A percentile compares a stretch with the other conserved stretches of the same genome.
These are phyloP conservation scores for Rhododendron williamsianum DNA, from an alignment of 148 eudicot genomes.

Conservation along the genomic window DNA sequence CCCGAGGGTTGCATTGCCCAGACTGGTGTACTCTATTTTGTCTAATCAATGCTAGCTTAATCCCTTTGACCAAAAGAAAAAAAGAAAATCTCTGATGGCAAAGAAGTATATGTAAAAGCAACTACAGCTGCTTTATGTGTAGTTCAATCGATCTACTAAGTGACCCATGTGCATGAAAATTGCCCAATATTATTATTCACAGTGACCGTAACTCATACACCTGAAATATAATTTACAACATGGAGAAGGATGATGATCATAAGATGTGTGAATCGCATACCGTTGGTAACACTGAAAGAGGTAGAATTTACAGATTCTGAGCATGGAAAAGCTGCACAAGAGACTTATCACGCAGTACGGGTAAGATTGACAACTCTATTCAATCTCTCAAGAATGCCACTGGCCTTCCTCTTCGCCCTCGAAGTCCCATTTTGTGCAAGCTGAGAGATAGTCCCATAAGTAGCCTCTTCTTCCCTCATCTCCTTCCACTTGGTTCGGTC, in stretches of 20 bases:
- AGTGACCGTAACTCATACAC: conserved; percentile 10
- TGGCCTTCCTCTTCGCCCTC: conserved; percentile 93
- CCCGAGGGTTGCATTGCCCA: too few species aligned
- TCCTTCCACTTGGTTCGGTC: conserved; percentile 69
- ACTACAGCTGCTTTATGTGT: neutral
- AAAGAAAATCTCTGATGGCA: neutral
- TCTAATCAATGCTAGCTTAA: too few species aligned
- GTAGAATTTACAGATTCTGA: conserved; percentile 32
- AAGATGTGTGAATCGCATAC: neutral
- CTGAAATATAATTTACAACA: conserved; percentile 20
- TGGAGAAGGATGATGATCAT: neutral
- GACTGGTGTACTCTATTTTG: too few species aligned
- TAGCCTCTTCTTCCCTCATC: conserved; percentile 68
- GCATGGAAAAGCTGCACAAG: neutral
- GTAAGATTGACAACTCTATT: conserved; percentile 53
- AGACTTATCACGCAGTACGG: conserved; percentile 54
- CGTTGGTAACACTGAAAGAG: neutral
- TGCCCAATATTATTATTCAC: conserved; percentile 18
- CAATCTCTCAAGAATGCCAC: conserved; percentile 69
- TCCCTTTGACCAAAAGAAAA: too few species aligned
- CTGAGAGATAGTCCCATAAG: conserved; percentile 56
- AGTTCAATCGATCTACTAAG: conserved; percentile 3
- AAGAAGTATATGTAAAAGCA: neutral
- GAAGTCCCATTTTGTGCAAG: conserved; percentile 77
- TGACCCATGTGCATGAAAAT: neutral